Evolutionary conservation across 2,329 filamentous ascomycete genomes (phyloP), one percentile per base, ranked within the genome.

Genomic region (Pseudovirgaria hyperparasitica): DNA sequence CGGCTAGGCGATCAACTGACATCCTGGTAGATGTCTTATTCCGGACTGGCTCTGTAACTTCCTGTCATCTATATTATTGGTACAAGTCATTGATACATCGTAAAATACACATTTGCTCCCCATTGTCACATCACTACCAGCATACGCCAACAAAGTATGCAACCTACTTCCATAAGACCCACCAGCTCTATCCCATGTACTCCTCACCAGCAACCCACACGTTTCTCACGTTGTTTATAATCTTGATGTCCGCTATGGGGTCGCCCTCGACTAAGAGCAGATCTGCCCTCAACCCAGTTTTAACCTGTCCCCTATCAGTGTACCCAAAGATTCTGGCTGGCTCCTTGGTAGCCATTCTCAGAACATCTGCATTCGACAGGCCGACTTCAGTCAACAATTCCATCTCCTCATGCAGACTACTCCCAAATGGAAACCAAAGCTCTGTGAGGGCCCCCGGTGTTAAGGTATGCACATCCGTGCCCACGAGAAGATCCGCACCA

Each of bases 401-500:
- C 28, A 49, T 25, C 30, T 49, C 40, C 26, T 42, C 29, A 35
- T 49, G 46, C 22, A 52, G 25, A 29, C 30, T 36, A 6, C 14
- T 22, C 3, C 41, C 39, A 22, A 36, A 32, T 5, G 36, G 34
- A 9, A 40, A n/a, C n/a, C n/a, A n/a, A n/a, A n/a, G n/a, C 35
- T 10, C 37, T 38, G 14, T 42, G 37, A 7, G 30, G 34, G 4
- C 40, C 37, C 17, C 35, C 32, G n/a, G 40, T 30, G 2, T 34
- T 33, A 7, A 34, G 35, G 10, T 42, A 36, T 2, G 43, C 34
- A n/a, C n/a, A 30, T 52, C 46, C 9, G 48, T 51, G 4, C 48
- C 45, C 2, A 43, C 46, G n/a, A 51, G 36, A 19, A 49, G 35
- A 19, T 46, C 42, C n/a, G 49, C 37, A 4, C 43, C 42, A 11